Base-by-base conservation (phyloP, 495 filamentous ascomycete genomes). In the Podospora fimiseda region DNA sequence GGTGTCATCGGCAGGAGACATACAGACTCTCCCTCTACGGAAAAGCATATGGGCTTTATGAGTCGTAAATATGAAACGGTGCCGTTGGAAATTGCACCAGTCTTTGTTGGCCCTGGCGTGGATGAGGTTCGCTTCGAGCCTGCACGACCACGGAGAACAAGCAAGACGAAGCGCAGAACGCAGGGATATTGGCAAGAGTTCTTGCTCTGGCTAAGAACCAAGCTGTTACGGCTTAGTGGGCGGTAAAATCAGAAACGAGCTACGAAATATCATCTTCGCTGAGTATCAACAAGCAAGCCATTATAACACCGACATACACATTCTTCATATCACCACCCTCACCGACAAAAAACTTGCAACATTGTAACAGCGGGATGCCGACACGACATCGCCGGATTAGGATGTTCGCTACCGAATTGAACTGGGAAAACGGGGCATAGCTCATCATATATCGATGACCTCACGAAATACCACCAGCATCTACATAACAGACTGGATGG, bases 141-240 rank as follows among this genome's bases (percentile, higher is more conserved):
- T 37, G 53, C 66, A 3, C 54, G 43, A 3, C 60, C 64, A 3
- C 64, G 64, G 23, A 60, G 72, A 30, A 58, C 56, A n/a, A 70
- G 62, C 59, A 65, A 57, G 22, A 66, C 75, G n/a, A 81, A 79
- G 65, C 70, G 67, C 50, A 77, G 72, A 66, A 80, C 77, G 2
- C 74, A 76, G 55, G 63, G 68, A 33, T 71, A 75, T 15, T 81
- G 76, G 76, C 74, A 72, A 3, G 72, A 68, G 22, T 76, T 81
- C 49, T 66, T 81, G 24, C 67, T 81, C 43, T 81, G 78, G 78
- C 49, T 81, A 9, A 64, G 76, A 41, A 80, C 76, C 6, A 75
- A 74, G 59, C 59, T 78, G 36, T 63, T 78, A n/a, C 62, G 71
- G 20, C 55, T 70, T 20, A 59, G 67, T 38, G 63, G 52, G 30